A percentile compares a stretch with the other conserved stretches of the same genome.
phyloP scores from a whole-genome alignment of 2,329 filamentous ascomycete species.

The Epichloe scottii region DNA sequence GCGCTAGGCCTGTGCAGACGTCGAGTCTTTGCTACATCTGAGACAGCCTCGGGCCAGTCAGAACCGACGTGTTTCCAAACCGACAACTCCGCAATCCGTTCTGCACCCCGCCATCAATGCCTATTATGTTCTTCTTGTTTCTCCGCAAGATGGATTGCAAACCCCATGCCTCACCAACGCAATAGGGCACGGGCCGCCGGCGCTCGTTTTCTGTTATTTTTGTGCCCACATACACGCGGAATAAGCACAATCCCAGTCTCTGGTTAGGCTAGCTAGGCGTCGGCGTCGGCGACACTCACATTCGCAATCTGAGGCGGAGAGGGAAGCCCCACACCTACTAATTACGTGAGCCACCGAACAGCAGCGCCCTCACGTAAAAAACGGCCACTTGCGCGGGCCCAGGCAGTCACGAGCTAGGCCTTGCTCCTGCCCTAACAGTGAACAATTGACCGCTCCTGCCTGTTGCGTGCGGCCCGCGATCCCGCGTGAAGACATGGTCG shows the following conservation, averaged over 20 bases:
- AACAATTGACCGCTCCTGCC: neutral
- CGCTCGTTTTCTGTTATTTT: too few relatives aligned
- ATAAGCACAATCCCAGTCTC: too few relatives aligned
- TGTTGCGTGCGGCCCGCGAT: neutral
- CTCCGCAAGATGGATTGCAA: too few relatives aligned
- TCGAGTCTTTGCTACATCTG: constrained; percentile 3
- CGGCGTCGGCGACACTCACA: neutral
- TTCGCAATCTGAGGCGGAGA: too few relatives aligned
- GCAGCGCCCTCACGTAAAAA: neutral
- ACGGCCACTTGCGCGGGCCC: neutral
- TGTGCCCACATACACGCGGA: too few relatives aligned
- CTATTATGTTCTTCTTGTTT: too few relatives aligned
- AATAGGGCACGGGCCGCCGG: too few relatives aligned
- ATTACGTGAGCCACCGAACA: neutral
- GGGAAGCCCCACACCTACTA: too few relatives aligned
- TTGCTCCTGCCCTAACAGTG: neutral
- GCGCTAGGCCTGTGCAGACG: neutral
- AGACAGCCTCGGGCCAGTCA: constrained; percentile 8
- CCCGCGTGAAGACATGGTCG: neutral
- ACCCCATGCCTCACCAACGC: too few relatives aligned
- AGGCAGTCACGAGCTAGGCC: neutral
- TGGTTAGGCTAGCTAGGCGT: too few relatives aligned
- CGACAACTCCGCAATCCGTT: neutral
- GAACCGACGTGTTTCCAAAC: constrained; percentile 2
- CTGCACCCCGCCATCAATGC: neutral